Evolutionary conservation across 2,329 filamentous ascomycete genomes (phyloP), one percentile per base, ranked within the genome.

Genomic region (Neofusicoccum cordaticola): DNA sequence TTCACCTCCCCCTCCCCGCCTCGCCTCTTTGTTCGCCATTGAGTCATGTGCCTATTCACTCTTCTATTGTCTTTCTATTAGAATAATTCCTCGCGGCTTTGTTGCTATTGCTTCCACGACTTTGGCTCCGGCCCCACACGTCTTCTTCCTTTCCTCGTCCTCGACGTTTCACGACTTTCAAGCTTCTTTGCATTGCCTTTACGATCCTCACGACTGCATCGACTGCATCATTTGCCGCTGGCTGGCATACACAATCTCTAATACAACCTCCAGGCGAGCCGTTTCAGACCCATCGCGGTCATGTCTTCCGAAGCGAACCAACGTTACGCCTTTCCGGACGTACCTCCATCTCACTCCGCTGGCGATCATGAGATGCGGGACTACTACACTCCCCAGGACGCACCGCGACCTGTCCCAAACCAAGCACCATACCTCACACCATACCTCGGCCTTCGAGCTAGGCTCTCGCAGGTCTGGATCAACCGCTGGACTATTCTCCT

Each of bases 401-500:
- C 75, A 81, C 77, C 84, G 78, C 83, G 84, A 80, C 82, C 84
- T 78, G 75, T 80, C 75, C 78, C 83, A 74, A 84, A 86, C 75
- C 88, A 90, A 68, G 85, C 87, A 77, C 86, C 86, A 75, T 86
- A 86, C 74, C 85, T 90, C 73, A 97, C 93, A 68, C 94, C 95
- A 67, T 98, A 98, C 77, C 90, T 99, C 68, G 93, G 93, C 71
- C 87, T 97, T 74, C 88, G 88, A 73, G 89, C 94, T 71, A 89
- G 93, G 72, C 85, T 98, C 72, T 98, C 95, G 61, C 95, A 99
- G 82, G 85, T 96, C 77, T 97, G 94, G 93, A 88, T 99, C 81
- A 98, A 99, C 82, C 87, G 91, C 78, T 99, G 95, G 95, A 98
- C 95, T 44, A 84, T 98, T 66, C 84, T 99, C 53, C 84, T 98